Conservation (phyloP, 257 asterid genomes). For the Galeopsis tetrahit region DNA sequence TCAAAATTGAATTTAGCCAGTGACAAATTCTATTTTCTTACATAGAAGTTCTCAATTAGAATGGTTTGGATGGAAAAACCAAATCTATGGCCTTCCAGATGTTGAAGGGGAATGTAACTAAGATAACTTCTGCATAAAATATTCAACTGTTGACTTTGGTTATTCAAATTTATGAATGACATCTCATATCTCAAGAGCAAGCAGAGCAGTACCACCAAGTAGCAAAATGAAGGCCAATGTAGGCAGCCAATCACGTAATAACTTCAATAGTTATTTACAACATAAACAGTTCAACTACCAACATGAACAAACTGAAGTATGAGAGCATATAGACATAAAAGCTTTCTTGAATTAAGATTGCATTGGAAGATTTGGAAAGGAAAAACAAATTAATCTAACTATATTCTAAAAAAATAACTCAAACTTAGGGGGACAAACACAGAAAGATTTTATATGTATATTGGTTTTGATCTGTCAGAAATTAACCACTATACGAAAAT, state of each 20-base stretch:
- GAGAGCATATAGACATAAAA: not conserved
- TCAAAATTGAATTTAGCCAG: constrained; percentile 9
- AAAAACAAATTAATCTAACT: not conserved
- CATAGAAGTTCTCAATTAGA: not conserved
- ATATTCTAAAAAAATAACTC: not conserved
- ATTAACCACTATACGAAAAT: not conserved
- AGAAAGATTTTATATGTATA: not conserved
- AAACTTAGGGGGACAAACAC: not conserved
- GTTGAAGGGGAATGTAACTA: constrained; percentile 13
- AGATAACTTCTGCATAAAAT: constrained; percentile 9
- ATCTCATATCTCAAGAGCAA: not conserved
- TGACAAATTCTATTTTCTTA: not conserved
- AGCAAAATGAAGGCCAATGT: not conserved
- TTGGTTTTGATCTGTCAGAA: not conserved
- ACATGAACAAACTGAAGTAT: constrained; percentile 1
- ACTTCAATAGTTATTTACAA: not conserved
- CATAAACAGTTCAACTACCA: no score
- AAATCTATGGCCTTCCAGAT: not conserved
- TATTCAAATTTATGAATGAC: not conserved
- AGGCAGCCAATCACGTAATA: not conserved
- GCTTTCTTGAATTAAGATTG: not conserved
- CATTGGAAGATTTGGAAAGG: no score
- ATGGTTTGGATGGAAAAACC: not conserved
- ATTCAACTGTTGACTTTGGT: constrained; percentile 3
- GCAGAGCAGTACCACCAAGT: not conserved